Evolutionary conservation across 495 filamentous ascomycete genomes (phyloP), one percentile per base, ranked within the genome.

Genomic region (Mytilinidion resinicola): DNA sequence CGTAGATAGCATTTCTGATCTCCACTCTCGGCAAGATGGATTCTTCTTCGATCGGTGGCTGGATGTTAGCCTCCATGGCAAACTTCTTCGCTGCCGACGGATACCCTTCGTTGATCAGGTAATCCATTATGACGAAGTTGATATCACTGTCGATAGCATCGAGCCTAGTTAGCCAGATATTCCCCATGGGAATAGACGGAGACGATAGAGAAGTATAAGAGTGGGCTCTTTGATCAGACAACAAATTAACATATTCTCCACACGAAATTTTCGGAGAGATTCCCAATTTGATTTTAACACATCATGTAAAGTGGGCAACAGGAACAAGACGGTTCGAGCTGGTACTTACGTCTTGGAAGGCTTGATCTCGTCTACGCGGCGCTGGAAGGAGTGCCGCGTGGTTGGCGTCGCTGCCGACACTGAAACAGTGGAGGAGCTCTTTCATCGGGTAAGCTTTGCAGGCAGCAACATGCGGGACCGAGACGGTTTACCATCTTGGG

Each of bases 181-280:
- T 43, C 20, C 14, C 12, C 51, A 30, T 30, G 11, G 37, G 35
- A 52, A 33, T 30, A 20, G 33, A 4, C 10, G 14, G 36, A n/a
- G 10, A 44, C 44, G n/a, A 7, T 17, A 54, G 20, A 30, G 30
- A 44, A 19, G 25, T 14, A 34, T 44, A 17, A 44, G 34, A 57
- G 12, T 38, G 25, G 21, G 20, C 37, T 44, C 20, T 17, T 33
- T 25, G 35, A 75, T 87, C 82, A 90, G 83, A 82, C 71, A 52
- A 82, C 83, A 88, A 88, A 84, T 85, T 78, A 82, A 81, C 76
- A 77, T 78, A 69, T 85, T 91, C 88, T 97, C 93, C 84, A 84
- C 93, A 97, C 75, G 70, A 59, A 71, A 77, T 71, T 78, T 87
- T 98, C 87, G 83, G 93, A 99, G 93, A 99, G 93, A 99, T 99